These are phyloP conservation scores for Willaertia magna DNA, from an alignment of 208 protist species.

Conservation along the genomic window DNA sequence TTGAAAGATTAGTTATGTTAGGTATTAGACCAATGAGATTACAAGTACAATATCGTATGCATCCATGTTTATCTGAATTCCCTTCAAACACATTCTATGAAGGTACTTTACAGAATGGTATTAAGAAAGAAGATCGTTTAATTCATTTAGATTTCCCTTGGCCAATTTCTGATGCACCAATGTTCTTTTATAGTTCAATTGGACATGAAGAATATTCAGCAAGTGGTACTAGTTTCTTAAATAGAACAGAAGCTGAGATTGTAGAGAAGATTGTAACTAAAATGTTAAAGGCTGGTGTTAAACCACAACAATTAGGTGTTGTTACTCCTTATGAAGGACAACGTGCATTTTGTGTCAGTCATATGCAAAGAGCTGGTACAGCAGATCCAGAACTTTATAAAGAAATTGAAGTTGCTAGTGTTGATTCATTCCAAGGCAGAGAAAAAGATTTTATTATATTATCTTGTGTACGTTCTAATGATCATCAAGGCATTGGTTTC, in stretches of 20 bases:
- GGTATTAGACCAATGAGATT: constrained; percentile 70
- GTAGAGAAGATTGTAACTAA: constrained; percentile 77
- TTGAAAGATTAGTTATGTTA: constrained; percentile 82
- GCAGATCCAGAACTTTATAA: constrained; percentile 54
- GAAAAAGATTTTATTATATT: constrained; percentile 97
- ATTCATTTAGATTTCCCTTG: constrained; percentile 63
- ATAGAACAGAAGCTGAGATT: constrained; percentile 65
- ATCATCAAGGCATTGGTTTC: constrained; percentile 88
- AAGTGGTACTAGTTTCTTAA: constrained; percentile 90
- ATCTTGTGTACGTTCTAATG: constrained; percentile 87
- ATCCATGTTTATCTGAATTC: constrained; percentile 84
- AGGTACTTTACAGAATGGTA: constrained; percentile 85
- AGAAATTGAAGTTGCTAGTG: constrained; percentile 72
- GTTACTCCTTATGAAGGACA: constrained; percentile 96
- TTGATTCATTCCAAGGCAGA: constrained; percentile 88
- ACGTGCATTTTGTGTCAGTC: constrained; percentile 65
- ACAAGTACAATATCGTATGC: constrained; percentile 96
- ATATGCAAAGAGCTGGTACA: constrained; percentile 58
- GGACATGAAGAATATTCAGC: constrained; percentile 74
- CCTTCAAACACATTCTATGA: constrained; percentile 92
- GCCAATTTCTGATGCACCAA: constrained; percentile 62
- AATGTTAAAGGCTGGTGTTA: constrained; percentile 61
- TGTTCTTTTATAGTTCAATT: constrained; percentile 80
- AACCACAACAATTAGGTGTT: constrained; percentile 79
- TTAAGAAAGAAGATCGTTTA: constrained; percentile 55